These are phyloP conservation scores for Lindgomyces ingoldianus DNA, from an alignment of 495 filamentous ascomycete species.

Conservation along the genomic window DNA sequence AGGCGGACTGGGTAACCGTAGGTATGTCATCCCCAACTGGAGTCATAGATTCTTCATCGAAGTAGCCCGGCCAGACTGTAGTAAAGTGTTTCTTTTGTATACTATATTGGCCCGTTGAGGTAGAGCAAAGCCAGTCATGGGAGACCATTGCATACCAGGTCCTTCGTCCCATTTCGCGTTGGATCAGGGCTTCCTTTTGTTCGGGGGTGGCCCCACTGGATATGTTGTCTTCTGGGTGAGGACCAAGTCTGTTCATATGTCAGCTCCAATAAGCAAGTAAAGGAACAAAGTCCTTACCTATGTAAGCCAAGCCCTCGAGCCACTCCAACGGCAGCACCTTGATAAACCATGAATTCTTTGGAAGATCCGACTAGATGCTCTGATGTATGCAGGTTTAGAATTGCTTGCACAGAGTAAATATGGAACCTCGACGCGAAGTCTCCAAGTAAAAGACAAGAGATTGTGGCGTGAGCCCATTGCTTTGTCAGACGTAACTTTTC, in stretches of 20 bases:
- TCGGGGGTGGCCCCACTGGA: conserved; percentile 42
- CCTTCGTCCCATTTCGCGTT: conserved; percentile 49
- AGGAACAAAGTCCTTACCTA: conserved; percentile 3
- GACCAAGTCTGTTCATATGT: conserved; percentile 18
- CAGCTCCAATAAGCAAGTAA: not conserved
- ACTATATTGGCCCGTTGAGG: conserved; percentile 52
- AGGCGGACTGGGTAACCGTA: conserved; percentile 48
- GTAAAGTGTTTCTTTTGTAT: conserved; percentile 50
- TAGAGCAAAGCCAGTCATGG: conserved; percentile 54
- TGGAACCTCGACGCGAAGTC: conserved; percentile 45
- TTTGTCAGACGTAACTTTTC: conserved; percentile 44
- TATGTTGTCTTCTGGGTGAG: conserved; percentile 49
- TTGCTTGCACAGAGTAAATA: conserved; percentile 51
- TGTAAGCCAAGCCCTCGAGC: conserved; percentile 29
- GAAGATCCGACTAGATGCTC: conserved; percentile 52
- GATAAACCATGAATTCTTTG: conserved; percentile 21
- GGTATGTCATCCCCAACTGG: conserved; percentile 41
- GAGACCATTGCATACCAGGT: conserved; percentile 52
- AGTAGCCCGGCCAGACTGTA: conserved; percentile 47
- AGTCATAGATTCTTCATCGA: conserved; percentile 46
- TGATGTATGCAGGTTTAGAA: conserved; percentile 50
- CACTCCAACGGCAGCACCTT: conserved; percentile 18
- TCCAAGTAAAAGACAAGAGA: conserved; percentile 45
- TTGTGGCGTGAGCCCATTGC: conserved; percentile 46
- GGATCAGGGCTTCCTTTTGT: conserved; percentile 30